Evolutionary conservation across 2,329 filamentous ascomycete genomes (phyloP), one percentile per base, ranked within the genome.

Genomic region (Pseudogymnoascus sp.): DNA sequence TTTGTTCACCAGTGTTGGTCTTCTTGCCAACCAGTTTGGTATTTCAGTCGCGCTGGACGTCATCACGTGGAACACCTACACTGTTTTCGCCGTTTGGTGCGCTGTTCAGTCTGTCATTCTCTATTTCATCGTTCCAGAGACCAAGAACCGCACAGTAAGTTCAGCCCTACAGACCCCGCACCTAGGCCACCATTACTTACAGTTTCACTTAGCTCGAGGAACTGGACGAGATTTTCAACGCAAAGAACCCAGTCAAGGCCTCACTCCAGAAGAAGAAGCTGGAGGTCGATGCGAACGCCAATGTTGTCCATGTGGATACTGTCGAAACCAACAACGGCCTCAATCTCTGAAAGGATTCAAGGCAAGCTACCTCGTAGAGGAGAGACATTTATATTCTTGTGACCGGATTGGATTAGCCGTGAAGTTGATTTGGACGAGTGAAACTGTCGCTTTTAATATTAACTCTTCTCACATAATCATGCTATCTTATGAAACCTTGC

Each of bases 11-110:
- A 78, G 77, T 64, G 74, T 76, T 49, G 78, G 76, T 12, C 77
- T 75, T 37, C 73, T 81, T 49, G 72, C 81, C 61, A 80, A 77
- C 66, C 76, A 80, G 69, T 79, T 78, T 63, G 78, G 73, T 61
- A 77, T 76, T 40, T 78, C 79, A 0, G 77, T 82, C 1, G 75
- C 79, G 2, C 73, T 83, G 40, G 73, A 78, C 25, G 75, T 77
- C 60, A 83, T 84, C 59, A 76, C 74, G 0, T 84, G 80, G 81
- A 77, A 78, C 33, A 81, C 80, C 0, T 84, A 83, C 68, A 82
- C 84, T 61, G 72, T 81, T 28, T 82, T 83, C 67, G 77, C 74
- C 14, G 60, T 75, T 45, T 80, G 78, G 78, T 76, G 75, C 65
- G 71, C 73, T 4, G 67, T 78, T 61, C 76, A 79, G 67, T 67